These are phyloP conservation scores for Lathyrus aphaca DNA, from an alignment of 306 rosid species.

Conservation along the genomic window DNA sequence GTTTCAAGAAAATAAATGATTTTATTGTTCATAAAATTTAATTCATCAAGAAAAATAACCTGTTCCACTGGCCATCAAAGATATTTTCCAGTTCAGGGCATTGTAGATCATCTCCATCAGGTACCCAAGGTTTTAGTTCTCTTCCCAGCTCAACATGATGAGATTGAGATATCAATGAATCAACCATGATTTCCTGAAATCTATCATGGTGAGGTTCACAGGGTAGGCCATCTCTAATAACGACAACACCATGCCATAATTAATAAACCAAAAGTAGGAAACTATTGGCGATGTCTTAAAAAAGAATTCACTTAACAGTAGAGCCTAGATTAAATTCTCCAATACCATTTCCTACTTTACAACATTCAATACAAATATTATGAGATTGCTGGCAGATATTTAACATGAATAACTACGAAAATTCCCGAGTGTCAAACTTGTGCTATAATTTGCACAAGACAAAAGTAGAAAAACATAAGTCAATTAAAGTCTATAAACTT, in stretches of 20 bases:
- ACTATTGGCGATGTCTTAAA: conserved; percentile 33
- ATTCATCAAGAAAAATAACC: conserved; percentile 51
- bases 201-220: too few relatives aligned
- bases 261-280: conserved; percentile 39
- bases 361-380: too few relatives aligned
- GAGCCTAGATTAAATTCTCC: conserved; percentile 10
- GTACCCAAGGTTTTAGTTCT: conserved; percentile 90
- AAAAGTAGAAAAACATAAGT: too few relatives aligned
- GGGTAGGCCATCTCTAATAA: conserved; percentile 62
- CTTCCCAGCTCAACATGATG: too few relatives aligned
- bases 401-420: too few relatives aligned
- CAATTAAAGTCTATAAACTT: too few relatives aligned
- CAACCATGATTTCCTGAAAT: too few relatives aligned
- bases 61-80: conserved; percentile 81
- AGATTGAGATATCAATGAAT: too few relatives aligned
- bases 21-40: conserved; percentile 19
- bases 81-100: conserved; percentile 83
- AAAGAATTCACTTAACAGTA: conserved; percentile 17
- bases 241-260: conserved; percentile 68
- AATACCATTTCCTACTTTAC: conserved; percentile 10
- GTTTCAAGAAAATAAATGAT: too few relatives aligned
- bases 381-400: too few relatives aligned
- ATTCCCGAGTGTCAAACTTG: too few relatives aligned
- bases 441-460: too few relatives aligned
- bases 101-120: conserved; percentile 80